Evolutionary conservation across 1,139 yeast species (phyloP).

Genomic region (Hansenula sp.): DNA sequence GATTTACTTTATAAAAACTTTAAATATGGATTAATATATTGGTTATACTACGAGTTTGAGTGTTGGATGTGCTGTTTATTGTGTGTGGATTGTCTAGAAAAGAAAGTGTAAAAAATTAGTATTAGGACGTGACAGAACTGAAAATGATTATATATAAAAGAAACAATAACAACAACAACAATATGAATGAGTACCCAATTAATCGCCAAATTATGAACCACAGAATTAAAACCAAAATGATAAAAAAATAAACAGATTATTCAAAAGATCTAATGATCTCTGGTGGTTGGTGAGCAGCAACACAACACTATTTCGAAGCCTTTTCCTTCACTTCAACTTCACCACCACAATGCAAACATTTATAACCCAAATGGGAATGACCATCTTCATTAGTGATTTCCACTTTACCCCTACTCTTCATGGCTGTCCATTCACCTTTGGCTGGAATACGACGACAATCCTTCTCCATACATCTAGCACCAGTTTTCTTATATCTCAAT

Average conservation of each 20-base stretch:
- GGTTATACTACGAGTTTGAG: no score
- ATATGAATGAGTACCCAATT: no score
- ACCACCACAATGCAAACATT: constrained; percentile 69
- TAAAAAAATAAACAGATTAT: background rate
- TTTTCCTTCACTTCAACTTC: constrained; percentile 43
- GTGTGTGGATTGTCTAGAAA: no score
- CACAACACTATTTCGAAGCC: constrained; percentile 1
- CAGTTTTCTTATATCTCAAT: constrained; percentile 86
- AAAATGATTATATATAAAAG: no score
- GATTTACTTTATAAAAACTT: no score
- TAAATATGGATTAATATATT: no score
- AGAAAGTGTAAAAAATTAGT: no score
- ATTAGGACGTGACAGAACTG: no score
- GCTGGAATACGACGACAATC: constrained; percentile 88
- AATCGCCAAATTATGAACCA: no score
- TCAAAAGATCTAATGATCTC: background rate
- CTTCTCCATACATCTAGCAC: constrained; percentile 77
- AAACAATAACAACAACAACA: no score
- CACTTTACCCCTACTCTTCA: constrained; percentile 66
- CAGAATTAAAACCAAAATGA: no score
- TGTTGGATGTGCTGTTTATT: no score
- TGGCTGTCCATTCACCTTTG: constrained; percentile 89
- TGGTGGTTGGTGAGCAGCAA: background rate
- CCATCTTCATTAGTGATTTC: constrained; percentile 35
- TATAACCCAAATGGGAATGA: constrained; percentile 32